Conservation (phyloP, 805 yeast species). For the Priceomyces fermenticarens region DNA sequence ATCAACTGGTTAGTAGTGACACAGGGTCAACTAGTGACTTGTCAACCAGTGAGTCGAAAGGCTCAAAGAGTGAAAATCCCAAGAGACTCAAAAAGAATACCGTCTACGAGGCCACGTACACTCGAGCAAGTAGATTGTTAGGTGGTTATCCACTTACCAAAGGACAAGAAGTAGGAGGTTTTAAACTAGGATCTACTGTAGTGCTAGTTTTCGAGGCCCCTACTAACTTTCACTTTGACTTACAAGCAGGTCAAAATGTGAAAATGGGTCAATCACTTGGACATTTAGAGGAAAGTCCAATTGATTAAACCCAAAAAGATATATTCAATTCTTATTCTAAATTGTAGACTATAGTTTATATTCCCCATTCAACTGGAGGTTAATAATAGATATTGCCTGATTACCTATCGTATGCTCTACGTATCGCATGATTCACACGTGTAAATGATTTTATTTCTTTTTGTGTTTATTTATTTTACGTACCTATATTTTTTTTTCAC, state of each 20-base stretch:
- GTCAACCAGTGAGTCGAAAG: slow-evolving; percentile 10
- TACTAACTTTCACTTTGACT: slow-evolving; percentile 63
- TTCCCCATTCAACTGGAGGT: too few relatives aligned
- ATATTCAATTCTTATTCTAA: too few relatives aligned
- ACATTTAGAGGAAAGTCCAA: slow-evolving; percentile 18
- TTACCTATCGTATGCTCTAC: too few relatives aligned
- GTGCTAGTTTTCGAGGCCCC: slow-evolving; percentile 98
- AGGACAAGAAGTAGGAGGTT: slow-evolving; percentile 97
- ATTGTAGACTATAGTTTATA: too few relatives aligned
- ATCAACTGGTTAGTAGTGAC: slow-evolving; percentile 25
- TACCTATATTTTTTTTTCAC: too few relatives aligned
- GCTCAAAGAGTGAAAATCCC: slow-evolving; percentile 11
- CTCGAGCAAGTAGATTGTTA: slow-evolving; percentile 67
- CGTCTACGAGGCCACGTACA: slow-evolving; percentile 91
- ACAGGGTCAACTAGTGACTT: slow-evolving; percentile 9
- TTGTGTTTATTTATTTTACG: too few relatives aligned
- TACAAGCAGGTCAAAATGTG: slow-evolving; percentile 71
- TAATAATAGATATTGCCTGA: too few relatives aligned
- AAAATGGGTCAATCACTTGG: slow-evolving; percentile 85
- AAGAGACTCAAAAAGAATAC: slow-evolving; percentile 63
- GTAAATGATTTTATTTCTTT: too few relatives aligned
- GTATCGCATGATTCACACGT: too few relatives aligned
- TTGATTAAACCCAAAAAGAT: too few relatives aligned
- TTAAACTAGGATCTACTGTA: slow-evolving; percentile 93
- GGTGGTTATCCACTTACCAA: slow-evolving; percentile 87